Evolutionary conservation across 2,329 filamentous ascomycete species (phyloP), one percentile per base, ranked within the genome.

Genomic region (Eurotiales sp.): DNA sequence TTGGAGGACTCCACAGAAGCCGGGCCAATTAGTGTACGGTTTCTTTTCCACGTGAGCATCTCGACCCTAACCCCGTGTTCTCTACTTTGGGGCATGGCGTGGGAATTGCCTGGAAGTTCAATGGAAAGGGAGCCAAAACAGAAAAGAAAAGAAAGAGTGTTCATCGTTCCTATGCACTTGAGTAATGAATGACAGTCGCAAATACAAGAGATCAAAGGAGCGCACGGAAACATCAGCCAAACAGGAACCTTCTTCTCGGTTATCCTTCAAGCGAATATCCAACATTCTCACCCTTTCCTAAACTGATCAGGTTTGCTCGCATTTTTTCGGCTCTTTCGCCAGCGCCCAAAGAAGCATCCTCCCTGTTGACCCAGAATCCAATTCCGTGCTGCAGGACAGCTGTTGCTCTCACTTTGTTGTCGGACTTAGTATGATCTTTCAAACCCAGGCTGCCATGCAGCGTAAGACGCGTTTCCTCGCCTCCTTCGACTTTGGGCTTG

Each of bases 311-410:
- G 57, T 71, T 72, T 34, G 64, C 64, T 52, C 72, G 63, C 72
- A 75, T 75, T 52, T 56, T 66, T 60, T 75, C 72, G 2, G 72
- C 59, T 52, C 71, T 59, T 54, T 64, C 61, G 12, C 65, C 67
- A 46, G 70, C 55, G 1, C 60, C 34, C 58, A 74, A 73, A 21
- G 61, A 63, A 12, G 72, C 69, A 62, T 72, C 70, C 3, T 72
- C 69, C 8, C 66, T 60, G 39, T 66, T 61, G 39, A 75, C 66
- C 72, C 72, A 75, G 23, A 68, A 62, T 1, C 72, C 72, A 53
- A 75, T 70, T 0, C 68, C 72, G 62, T 75, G 72, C 61, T 75
- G 72, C 62, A 75, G 56, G 4, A 75, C 72, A 22, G 69, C 70
- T 46, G 68, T 68, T 15, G 71, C 69, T 19, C 72, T 57, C 12